Evolutionary conservation across 768 basidiomycete species (phyloP).

Genomic region (Kwoniella botswanensis): DNA sequence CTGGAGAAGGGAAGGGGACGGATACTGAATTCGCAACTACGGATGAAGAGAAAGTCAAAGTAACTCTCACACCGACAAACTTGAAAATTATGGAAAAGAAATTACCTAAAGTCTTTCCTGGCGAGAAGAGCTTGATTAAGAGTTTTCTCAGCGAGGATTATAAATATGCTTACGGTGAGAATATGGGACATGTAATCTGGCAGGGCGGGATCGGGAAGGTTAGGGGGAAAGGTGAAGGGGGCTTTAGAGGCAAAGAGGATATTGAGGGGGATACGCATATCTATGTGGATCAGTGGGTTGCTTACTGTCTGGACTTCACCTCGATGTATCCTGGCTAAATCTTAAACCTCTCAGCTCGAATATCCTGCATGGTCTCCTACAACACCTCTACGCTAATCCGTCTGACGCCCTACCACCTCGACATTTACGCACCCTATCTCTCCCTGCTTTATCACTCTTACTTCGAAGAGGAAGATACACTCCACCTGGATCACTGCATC

Average conservation of each 20-base stretch:
- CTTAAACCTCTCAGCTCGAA: slow-evolving; percentile 43
- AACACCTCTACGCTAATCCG: slow-evolving; percentile 17
- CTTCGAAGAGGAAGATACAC: slow-evolving; percentile 51
- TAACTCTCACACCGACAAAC: slow-evolving; percentile 38
- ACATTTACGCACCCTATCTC: slow-evolving; percentile 51
- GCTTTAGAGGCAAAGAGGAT: slow-evolving; percentile 28
- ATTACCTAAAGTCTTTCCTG: slow-evolving; percentile 35
- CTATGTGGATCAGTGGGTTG: slow-evolving; percentile 55
- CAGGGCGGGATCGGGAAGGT: slow-evolving; percentile 49
- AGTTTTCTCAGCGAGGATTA: slow-evolving; percentile 27
- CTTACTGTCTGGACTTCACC: not conserved
- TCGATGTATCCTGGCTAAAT: not conserved
- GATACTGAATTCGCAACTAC: slow-evolving; percentile 4
- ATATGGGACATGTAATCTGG: slow-evolving; percentile 49
- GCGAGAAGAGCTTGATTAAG: slow-evolving; percentile 38
- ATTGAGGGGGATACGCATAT: slow-evolving; percentile 36
- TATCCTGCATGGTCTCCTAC: slow-evolving; percentile 46
- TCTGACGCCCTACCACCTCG: slow-evolving; percentile 34
- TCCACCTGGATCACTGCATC: slow-evolving; percentile 46
- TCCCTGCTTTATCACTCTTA: slow-evolving; percentile 53
- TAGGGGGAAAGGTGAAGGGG: slow-evolving; percentile 26
- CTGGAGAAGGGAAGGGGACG: not conserved
- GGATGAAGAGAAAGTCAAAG: slow-evolving; percentile 18
- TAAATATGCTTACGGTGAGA: slow-evolving; percentile 37
- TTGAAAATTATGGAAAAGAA: slow-evolving; percentile 28